These are phyloP conservation scores for Juglanconis sp. DNA, from an alignment of 2,329 filamentous ascomycete genomes.

Conservation along the genomic window DNA sequence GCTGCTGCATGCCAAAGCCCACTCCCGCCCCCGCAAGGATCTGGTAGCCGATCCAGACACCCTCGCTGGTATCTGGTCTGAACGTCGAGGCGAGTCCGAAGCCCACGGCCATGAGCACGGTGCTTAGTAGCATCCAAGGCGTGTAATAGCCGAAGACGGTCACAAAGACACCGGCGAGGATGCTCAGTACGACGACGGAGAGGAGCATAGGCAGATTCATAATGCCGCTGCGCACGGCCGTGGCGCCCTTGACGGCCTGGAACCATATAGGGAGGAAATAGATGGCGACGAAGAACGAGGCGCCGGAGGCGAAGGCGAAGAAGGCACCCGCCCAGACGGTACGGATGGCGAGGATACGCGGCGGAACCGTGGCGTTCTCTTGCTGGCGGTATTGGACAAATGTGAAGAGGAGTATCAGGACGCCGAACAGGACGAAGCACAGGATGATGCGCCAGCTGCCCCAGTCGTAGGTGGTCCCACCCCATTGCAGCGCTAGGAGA, in stretches of 20 bases:
- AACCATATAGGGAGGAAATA: constrained; percentile 39
- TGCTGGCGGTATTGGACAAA: constrained; percentile 33
- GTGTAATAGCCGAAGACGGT: constrained; percentile 38
- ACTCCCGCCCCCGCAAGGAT: constrained; percentile 37
- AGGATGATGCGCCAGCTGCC: constrained; percentile 34
- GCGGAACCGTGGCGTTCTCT: constrained; percentile 40
- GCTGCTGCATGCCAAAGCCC: constrained; percentile 40
- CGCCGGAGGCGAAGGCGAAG: constrained; percentile 39
- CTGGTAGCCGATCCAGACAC: constrained; percentile 42
- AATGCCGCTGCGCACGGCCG: constrained; percentile 33
- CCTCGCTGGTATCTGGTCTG: constrained; percentile 27
- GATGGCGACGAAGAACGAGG: constrained; percentile 34
- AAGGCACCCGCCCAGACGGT: constrained; percentile 30
- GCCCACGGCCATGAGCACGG: constrained; percentile 29
- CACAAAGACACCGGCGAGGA: constrained; percentile 29
- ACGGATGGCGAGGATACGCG: constrained; percentile 39
- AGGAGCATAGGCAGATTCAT: constrained; percentile 36
- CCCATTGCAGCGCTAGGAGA: constrained; percentile 48
- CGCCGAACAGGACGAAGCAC: constrained; percentile 29
- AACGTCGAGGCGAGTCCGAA: constrained; percentile 39
- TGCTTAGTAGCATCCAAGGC: constrained; percentile 33
- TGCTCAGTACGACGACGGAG: constrained; percentile 28
- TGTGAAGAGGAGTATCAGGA: constrained; percentile 32
- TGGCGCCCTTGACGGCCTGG: constrained; percentile 35
- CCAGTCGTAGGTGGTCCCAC: constrained; percentile 39